Evolutionary conservation across 1,139 yeast genomes (phyloP).

Genomic region (Pichia sp.): DNA sequence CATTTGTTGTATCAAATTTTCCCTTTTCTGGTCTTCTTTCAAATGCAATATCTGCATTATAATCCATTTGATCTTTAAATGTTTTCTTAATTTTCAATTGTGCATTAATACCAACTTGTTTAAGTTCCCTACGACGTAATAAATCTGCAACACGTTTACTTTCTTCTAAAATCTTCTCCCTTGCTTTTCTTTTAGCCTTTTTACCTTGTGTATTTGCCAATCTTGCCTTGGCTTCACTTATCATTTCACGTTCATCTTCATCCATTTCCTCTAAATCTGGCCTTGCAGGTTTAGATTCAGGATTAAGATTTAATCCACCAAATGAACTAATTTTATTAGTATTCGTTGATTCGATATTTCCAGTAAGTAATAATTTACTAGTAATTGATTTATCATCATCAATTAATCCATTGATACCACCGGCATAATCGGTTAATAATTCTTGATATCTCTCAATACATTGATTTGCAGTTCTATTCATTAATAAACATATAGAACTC

Average conservation of each 20-base stretch:
- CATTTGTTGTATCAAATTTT: slow-evolving; percentile 60
- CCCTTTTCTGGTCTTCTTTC: slow-evolving; percentile 72
- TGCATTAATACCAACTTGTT: slow-evolving; percentile 74
- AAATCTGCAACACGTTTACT: slow-evolving; percentile 61
- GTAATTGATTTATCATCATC: slow-evolving; percentile 34
- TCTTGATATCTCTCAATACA: slow-evolving; percentile 85
- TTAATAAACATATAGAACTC: slow-evolving; percentile 76
- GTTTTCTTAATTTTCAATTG: slow-evolving; percentile 50
- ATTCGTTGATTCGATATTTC: slow-evolving; percentile 13
- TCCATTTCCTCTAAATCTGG: slow-evolving; percentile 77
- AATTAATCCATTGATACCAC: not conserved
- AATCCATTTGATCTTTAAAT: slow-evolving; percentile 56
- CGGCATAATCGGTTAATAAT: slow-evolving; percentile 45
- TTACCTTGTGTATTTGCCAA: slow-evolving; percentile 91
- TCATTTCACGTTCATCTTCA: slow-evolving; percentile 89
- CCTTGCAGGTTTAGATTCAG: slow-evolving; percentile 77
- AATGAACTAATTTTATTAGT: slow-evolving; percentile 36
- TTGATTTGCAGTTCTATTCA: slow-evolving; percentile 83
- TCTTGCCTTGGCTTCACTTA: slow-evolving; percentile 88
- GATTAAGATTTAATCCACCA: slow-evolving; percentile 58
- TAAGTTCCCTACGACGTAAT: slow-evolving; percentile 78
- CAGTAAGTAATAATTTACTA: slow-evolving; percentile 24
- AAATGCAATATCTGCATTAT: slow-evolving; percentile 76
- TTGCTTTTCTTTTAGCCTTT: slow-evolving; percentile 83
- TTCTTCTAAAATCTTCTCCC: slow-evolving; percentile 65